Base-by-base conservation (phyloP, 192 early-diverging fungal species). In the Backusella liffmaniae region DNA sequence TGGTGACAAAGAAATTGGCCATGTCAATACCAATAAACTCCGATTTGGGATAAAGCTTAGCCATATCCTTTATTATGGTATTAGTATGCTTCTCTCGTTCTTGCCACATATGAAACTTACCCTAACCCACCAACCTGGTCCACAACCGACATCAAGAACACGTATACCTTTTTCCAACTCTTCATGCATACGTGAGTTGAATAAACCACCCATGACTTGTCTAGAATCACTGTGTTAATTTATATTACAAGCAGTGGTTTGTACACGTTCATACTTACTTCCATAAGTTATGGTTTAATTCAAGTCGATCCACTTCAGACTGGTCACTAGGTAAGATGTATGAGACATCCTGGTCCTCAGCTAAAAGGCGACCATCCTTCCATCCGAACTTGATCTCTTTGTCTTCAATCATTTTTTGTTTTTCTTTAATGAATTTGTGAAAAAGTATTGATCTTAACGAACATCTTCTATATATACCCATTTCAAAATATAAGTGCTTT, bases 121-220 rank as follows among this genome's bases (percentile, higher is more conserved):
- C 29, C 73, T 9, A 3, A 75, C 77, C 82, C 82, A 83, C 67
- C 70, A 79, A 13, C 82, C 82, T 23, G 82, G 77, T 8, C 82
- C 82, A 76, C 82, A 83, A 0, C 82, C 82, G 18, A 83, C 66
- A 30, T 83, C 82, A 9, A 83, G 53, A 5, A 83, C 78, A 59
- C 72, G 39, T 35, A 79, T 73, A 7, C 82, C 82, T 32, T 66
- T 56, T 35, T 53, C 51, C 34, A 83, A 29, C 10, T 66, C 26
- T 9, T 83, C 78, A 15, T 83, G 75, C 0, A 83, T 21, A 16
- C 76, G 76, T 13, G 75, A 70, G 1, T 77, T 76, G 51, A 70
- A 77, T 18, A 81, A 66, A 29, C 78, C 80, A 6, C 36, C 59
- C 1, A 81, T 5, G 13, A 71, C 32, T 5, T 69, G 51, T 32